Evolutionary conservation across 2,329 filamentous ascomycete genomes (phyloP), one percentile per base, ranked within the genome.

Genomic region (Leptoxyphium fumago): DNA sequence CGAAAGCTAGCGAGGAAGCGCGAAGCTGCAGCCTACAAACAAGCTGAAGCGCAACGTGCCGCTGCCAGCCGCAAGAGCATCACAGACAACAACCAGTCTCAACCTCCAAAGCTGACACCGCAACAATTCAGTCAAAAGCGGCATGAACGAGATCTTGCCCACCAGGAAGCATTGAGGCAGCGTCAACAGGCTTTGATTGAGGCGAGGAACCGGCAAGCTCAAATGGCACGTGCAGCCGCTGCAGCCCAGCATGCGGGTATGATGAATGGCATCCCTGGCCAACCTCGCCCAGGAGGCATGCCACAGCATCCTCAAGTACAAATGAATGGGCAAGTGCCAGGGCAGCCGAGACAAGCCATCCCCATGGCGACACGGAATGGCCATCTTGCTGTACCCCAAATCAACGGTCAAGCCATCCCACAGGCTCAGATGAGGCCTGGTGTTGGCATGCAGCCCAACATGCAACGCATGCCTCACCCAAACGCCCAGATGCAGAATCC

Each of bases 1-100:
- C 78, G 88, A 38, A 98, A 96, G 61, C 64, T 94, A 40, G 88
- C 88, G 1, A 93, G 94, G 70, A 96, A 95, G 65, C 78, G 89
- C 21, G 91, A 98, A 64, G 82, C 83, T 10, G 74, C 77, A 21
- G 69, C 78, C 26, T 86, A 91, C 59, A 96, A 96, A 67, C 84
- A 91, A 59, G 83, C 89, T 57, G 86, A 95, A 59, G 62, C 67
- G 29, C 62, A 65, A 45, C 71, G 69, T 55, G 76, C 86, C 45
- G 84, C 85, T 41, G 82, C 83, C 29, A 78, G 85, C 61, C 80
- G 91, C 44, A 95, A 95, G 63, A 74, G 78, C 11, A 54, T 57
- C 42, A 49, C 47, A n/a, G 57, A 60, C n/a, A 45, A 46, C 13
- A 50, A 48, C 14, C 45, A 40, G 10, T 17, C 47, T 18, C 50